Evolutionary conservation across 306 rosid genomes (phyloP).

Genomic region (Sechiopsis laciniata): DNA sequence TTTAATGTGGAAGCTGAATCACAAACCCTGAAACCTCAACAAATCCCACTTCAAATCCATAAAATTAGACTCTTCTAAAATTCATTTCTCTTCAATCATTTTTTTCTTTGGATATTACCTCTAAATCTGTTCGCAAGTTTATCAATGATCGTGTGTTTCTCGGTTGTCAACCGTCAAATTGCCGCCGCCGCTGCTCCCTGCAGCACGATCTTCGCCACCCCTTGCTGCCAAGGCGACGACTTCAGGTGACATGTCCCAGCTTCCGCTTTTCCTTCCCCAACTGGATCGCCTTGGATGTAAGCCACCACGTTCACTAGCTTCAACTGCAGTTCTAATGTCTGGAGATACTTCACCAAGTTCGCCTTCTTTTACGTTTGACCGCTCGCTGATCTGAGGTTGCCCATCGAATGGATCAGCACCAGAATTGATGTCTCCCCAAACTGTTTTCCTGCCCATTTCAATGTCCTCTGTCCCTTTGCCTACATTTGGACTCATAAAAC

Average conservation of each 20-base stretch:
- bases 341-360: slow-evolving; percentile 71
- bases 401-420: slow-evolving; percentile 60
- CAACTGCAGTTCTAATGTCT: slow-evolving; percentile 63
- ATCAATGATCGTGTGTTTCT: slow-evolving; percentile 23
- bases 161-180: slow-evolving; percentile 29
- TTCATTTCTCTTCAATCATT: slow-evolving; percentile 10
- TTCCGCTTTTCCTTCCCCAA: slow-evolving; percentile 99
- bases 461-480: slow-evolving; percentile 88
- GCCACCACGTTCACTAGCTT: slow-evolving; percentile 49
- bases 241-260: slow-evolving; percentile 99
- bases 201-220: slow-evolving; percentile 64
- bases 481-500: slow-evolving; percentile 83
- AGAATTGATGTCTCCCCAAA: slow-evolving; percentile 69
- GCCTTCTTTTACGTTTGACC: slow-evolving; percentile 63
- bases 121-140: slow-evolving; percentile 14
- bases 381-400: slow-evolving; percentile 50
- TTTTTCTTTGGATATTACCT: background rate
- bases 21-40: slow-evolving; percentile 24
- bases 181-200: slow-evolving; percentile 56
- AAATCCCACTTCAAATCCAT: slow-evolving; percentile 23
- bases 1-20: slow-evolving; percentile 32
- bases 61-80: slow-evolving; percentile 19
- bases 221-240: slow-evolving; percentile 86
- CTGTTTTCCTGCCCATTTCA: slow-evolving; percentile 94
- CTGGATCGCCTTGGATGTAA: slow-evolving; percentile 84